Percentiles rank a stretch among this genome's conserved stretches.
Evolutionary conservation across 257 asterid species (phyloP).

Genomic region (Datura wrightii): DNA sequence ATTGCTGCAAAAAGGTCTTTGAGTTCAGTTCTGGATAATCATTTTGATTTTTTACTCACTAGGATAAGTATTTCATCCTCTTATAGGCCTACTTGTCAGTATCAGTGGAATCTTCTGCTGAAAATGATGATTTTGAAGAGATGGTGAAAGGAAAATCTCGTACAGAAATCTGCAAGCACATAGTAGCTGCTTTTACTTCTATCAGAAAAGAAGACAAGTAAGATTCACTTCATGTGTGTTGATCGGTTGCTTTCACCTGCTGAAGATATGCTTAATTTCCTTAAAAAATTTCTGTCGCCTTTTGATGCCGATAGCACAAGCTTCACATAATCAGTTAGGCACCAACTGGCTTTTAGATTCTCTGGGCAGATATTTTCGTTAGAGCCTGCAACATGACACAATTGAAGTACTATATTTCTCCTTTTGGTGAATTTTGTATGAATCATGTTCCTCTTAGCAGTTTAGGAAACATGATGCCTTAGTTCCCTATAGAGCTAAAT

Average conservation of each 20-base stretch:
- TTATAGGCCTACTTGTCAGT: conserved; percentile 73
- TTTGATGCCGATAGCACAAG: conserved; percentile 13
- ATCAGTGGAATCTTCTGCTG: conserved; percentile 44
- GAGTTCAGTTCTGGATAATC: conserved; percentile 9
- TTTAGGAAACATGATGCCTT: neutral
- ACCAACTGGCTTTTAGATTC: conserved; percentile 2
- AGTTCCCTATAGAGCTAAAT: conserved; percentile 2
- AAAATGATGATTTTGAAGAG: conserved; percentile 47
- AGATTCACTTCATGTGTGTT: conserved; percentile 42
- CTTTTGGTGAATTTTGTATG: neutral
- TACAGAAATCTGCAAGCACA: conserved; percentile 60
- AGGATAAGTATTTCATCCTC: conserved; percentile 24
- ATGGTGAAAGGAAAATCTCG: conserved; percentile 47
- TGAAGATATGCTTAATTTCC: neutral
- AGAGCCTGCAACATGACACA: conserved; percentile 15
- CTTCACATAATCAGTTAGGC: neutral
- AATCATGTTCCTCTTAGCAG: neutral
- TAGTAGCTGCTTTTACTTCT: conserved; percentile 67
- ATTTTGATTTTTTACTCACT: conserved; percentile 5
- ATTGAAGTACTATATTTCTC: neutral
- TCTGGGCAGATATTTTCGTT: neutral
- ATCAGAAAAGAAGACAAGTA: conserved; percentile 71
- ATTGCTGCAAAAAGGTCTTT: neutral
- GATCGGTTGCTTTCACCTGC: neutral
- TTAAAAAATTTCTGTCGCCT: neutral